Conservation (phyloP, 768 basidiomycete genomes). For the Lactarius hatsudake region DNA sequence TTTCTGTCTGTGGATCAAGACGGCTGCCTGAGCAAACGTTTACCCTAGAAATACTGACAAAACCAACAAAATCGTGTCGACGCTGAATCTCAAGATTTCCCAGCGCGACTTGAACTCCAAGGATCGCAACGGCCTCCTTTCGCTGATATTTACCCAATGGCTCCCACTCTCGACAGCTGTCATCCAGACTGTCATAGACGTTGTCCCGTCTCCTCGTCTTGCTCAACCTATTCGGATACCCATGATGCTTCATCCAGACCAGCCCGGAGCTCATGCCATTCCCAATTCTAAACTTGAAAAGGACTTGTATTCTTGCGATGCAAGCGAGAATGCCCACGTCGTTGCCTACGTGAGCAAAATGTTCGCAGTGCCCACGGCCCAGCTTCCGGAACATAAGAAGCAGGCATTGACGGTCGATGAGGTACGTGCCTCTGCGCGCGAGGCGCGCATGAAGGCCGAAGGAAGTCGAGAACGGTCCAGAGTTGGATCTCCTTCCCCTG, state of each 20-base stretch:
- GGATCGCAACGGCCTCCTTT: conserved; percentile 80
- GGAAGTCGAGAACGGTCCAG: conserved; percentile 16
- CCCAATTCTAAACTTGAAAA: conserved; percentile 81
- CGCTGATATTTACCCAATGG: conserved; percentile 92
- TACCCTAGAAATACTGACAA: conserved; percentile 78
- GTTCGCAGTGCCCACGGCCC: conserved; percentile 83
- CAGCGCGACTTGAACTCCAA: conserved; percentile 91
- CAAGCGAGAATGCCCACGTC: conserved; percentile 53
- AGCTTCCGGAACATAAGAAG: conserved; percentile 85
- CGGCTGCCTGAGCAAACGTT: not conserved
- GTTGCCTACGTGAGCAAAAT: conserved; percentile 96
- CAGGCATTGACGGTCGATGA: conserved; percentile 78
- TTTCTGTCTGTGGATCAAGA: conserved; percentile 23
- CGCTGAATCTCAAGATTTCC: conserved; percentile 77
- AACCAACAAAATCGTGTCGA: conserved; percentile 79
- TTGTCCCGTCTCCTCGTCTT: conserved; percentile 82
- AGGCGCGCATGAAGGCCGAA: conserved; percentile 34
- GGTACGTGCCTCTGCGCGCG: conserved; percentile 64
- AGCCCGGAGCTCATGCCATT: conserved; percentile 53
- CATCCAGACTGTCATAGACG: conserved; percentile 88
- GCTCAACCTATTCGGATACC: conserved; percentile 86
- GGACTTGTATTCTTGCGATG: conserved; percentile 74
- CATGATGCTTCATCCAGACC: conserved; percentile 85
- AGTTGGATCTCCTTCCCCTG: conserved; percentile 14
- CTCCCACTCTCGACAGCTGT: conserved; percentile 89